phyloP scores from a whole-genome alignment of 768 basidiomycete species.

The Dentipellis sp. region DNA sequence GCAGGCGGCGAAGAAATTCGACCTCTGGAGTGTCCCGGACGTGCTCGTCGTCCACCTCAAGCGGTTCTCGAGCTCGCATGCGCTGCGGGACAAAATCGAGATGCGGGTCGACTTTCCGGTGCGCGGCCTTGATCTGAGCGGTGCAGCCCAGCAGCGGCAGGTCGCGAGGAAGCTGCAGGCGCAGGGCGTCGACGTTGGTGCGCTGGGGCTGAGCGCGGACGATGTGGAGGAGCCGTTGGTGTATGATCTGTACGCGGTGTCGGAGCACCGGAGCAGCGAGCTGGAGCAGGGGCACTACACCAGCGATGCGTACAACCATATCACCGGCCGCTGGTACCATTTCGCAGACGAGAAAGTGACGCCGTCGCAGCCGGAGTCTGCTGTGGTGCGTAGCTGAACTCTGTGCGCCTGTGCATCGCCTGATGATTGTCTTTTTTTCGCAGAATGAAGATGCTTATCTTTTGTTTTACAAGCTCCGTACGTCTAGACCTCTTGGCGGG shows the following conservation, averaged over 20 bases:
- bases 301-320: constrained; percentile 81
- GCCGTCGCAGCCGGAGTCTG: constrained; percentile 43
- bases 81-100: constrained; percentile 88
- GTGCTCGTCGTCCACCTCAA: constrained; percentile 94
- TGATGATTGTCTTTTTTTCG: constrained; percentile 6
- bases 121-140: constrained; percentile 73
- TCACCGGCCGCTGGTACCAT: constrained; percentile 87
- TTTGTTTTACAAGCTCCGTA: constrained; percentile 87
- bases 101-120: constrained; percentile 90
- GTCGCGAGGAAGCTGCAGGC: constrained; percentile 56
- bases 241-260: constrained; percentile 94
- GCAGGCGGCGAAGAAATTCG: constrained; percentile 96
- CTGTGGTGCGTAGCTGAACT: constrained; percentile 55
- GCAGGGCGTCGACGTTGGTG: constrained; percentile 45
- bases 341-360: constrained; percentile 92
- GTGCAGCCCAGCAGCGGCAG: constrained; percentile 68
- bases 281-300: constrained; percentile 95
- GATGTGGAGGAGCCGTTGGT: constrained; percentile 69
- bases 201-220: constrained; percentile 56
- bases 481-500: constrained; percentile 70
- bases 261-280: constrained; percentile 86
- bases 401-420: background rate
- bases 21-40: constrained; percentile 95
- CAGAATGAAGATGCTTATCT: constrained; percentile 93
- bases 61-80: constrained; percentile 86